phyloP scores from a whole-genome alignment of 495 filamentous ascomycete genomes.

The Penicillium samsonianum region DNA sequence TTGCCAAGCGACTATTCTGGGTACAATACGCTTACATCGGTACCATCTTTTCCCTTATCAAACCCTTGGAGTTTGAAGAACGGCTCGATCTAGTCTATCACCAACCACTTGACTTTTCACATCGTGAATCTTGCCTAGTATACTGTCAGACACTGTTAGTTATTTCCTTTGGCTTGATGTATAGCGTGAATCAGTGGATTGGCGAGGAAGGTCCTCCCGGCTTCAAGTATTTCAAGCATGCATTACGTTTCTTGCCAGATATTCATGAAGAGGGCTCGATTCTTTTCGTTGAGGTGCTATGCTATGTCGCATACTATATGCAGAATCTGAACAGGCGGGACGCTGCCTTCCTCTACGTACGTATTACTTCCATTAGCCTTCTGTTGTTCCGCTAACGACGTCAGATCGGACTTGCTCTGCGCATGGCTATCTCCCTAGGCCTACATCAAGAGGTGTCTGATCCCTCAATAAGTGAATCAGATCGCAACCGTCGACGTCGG shows the following conservation, averaged over 20 bases:
- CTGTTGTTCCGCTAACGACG: constrained; percentile 5
- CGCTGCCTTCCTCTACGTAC: constrained; percentile 49
- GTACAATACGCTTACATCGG: constrained; percentile 53
- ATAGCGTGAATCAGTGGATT: constrained; percentile 54
- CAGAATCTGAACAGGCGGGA: constrained; percentile 53
- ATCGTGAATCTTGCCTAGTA: constrained; percentile 36
- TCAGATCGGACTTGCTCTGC: constrained; percentile 50
- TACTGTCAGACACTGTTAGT: constrained; percentile 46
- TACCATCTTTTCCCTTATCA: constrained; percentile 53
- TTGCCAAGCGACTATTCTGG: constrained; percentile 48
- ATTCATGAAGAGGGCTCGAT: constrained; percentile 53
- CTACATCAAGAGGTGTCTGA: constrained; percentile 51
- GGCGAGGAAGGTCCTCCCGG: constrained; percentile 51
- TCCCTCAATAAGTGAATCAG: constrained; percentile 31
- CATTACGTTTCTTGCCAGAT: constrained; percentile 49
- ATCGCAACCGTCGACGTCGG: constrained; percentile 47
- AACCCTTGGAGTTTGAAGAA: constrained; percentile 45
- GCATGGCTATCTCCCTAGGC: constrained; percentile 54
- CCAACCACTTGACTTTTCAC: constrained; percentile 36
- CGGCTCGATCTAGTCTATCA: constrained; percentile 43
- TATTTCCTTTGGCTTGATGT: constrained; percentile 55
- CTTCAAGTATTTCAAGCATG: constrained; percentile 52
- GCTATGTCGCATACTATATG: constrained; percentile 55
- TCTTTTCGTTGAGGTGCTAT: constrained; percentile 51
- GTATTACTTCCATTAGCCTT: constrained; percentile 4